Evolutionary conservation across 345 rosid species (phyloP).

Genomic region (Noccaea bulbosa): DNA sequence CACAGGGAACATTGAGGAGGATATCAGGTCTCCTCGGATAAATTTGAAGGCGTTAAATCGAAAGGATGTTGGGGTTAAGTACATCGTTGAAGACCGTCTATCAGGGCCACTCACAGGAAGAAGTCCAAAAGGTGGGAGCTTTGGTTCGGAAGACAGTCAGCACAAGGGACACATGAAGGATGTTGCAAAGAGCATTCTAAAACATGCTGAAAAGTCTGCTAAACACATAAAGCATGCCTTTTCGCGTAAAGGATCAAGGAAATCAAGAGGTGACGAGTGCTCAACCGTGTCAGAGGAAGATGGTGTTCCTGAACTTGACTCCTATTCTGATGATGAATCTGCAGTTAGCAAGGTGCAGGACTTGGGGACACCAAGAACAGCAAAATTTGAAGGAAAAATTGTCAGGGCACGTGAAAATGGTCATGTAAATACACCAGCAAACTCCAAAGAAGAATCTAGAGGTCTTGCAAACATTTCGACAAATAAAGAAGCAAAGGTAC

Average conservation of each 20-base stretch:
- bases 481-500: conserved; percentile 32
- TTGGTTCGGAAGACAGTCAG: conserved; percentile 57
- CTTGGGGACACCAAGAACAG: conserved; percentile 35
- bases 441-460: conserved; percentile 13
- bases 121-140: conserved; percentile 42
- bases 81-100: conserved; percentile 54
- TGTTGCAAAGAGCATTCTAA: conserved; percentile 66
- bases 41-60: conserved; percentile 61
- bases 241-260: conserved; percentile 71
- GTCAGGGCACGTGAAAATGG: conserved; percentile 39
- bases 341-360: conserved; percentile 22
- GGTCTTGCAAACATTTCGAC: conserved; percentile 16
- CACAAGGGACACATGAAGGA: conserved; percentile 56
- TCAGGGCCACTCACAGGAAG: conserved; percentile 46
- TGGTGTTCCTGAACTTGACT: conserved; percentile 43
- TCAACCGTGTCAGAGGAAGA: conserved; percentile 43
- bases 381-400: conserved; percentile 37
- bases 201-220: conserved; percentile 68
- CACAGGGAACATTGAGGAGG: conserved; percentile 48
- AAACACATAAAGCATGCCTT: conserved; percentile 59
- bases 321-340: conserved; percentile 57
- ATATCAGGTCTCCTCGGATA: conserved; percentile 51
- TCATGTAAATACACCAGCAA: conserved; percentile 34
- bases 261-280: conserved; percentile 32
- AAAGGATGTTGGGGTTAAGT: conserved; percentile 53